These are phyloP conservation scores for Astrothelium subdiscretum DNA, from an alignment of 495 filamentous ascomycete species.

Conservation along the genomic window DNA sequence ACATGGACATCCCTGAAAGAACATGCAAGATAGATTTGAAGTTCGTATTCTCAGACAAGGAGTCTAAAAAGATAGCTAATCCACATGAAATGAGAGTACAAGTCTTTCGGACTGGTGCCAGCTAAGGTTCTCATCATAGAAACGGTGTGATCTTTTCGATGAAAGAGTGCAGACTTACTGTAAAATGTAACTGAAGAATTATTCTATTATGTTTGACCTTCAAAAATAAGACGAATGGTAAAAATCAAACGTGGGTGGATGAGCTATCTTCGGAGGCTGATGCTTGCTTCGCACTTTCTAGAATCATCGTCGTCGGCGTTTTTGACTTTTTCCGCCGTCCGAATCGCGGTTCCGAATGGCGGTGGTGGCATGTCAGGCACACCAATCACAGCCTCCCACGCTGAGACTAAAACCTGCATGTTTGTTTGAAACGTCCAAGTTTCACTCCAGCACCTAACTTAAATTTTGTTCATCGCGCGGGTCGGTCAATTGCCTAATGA, in stretches of 20 bases:
- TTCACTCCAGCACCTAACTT: too few relatives aligned
- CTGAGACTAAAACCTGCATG: not conserved
- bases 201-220: too few relatives aligned
- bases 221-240: too few relatives aligned
- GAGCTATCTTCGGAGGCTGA: not conserved
- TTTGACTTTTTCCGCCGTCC: not conserved
- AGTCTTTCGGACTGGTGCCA: constrained; percentile 40
- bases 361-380: too few relatives aligned
- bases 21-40: constrained; percentile 5
- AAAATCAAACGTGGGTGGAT: not conserved
- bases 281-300: not conserved
- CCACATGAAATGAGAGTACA: constrained; percentile 36
- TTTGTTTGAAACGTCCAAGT: not conserved
- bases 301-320: not conserved
- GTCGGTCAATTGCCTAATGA: not conserved
- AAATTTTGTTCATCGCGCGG: too few relatives aligned
- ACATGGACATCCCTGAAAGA: not conserved
- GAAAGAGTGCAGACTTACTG: not conserved
- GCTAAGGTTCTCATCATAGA: constrained; percentile 33
- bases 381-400: not conserved
- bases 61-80: constrained; percentile 23
- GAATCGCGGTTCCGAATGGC: too few relatives aligned
- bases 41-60: constrained; percentile 17
- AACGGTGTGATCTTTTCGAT: not conserved
- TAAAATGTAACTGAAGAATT: not conserved